These are phyloP conservation scores for Fusarium solani-melongenae DNA, from an alignment of 2,329 filamentous ascomycete genomes.

Conservation along the genomic window DNA sequence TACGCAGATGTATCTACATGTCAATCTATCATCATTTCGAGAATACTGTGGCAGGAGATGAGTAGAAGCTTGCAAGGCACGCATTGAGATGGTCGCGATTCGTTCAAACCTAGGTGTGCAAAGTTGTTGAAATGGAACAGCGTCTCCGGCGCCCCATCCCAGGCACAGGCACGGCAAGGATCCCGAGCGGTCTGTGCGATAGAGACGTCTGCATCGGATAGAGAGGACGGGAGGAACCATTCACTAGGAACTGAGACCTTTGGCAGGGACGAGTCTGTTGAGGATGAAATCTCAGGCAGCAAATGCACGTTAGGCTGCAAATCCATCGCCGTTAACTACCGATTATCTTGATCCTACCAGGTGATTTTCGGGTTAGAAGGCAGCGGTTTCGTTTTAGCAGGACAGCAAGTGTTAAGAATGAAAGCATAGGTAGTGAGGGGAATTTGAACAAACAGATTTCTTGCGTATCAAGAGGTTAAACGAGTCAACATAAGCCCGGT, in stretches of 20 bases:
- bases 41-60: too few species aligned
- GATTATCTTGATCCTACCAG: not conserved
- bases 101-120: not conserved
- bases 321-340: not conserved
- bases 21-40: too few species aligned
- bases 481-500: too few species aligned
- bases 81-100: too few species aligned
- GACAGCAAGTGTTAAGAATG: too few species aligned
- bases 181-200: not conserved
- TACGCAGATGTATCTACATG: too few species aligned
- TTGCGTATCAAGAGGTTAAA: too few species aligned
- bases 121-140: not conserved
- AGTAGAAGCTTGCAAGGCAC: too few species aligned
- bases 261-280: not conserved
- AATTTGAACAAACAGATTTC: too few species aligned
- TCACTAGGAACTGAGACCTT: not conserved
- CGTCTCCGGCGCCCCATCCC: not conserved
- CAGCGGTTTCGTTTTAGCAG: too few species aligned
- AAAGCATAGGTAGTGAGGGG: too few species aligned
- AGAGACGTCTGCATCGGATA: not conserved
- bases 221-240: not conserved
- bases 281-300: not conserved
- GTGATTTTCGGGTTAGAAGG: not conserved
- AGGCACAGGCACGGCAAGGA: not conserved
- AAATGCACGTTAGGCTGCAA: not conserved